Conservation (phyloP, 2,329 filamentous ascomycete genomes). For the Acephala macrosclerotiorum region DNA sequence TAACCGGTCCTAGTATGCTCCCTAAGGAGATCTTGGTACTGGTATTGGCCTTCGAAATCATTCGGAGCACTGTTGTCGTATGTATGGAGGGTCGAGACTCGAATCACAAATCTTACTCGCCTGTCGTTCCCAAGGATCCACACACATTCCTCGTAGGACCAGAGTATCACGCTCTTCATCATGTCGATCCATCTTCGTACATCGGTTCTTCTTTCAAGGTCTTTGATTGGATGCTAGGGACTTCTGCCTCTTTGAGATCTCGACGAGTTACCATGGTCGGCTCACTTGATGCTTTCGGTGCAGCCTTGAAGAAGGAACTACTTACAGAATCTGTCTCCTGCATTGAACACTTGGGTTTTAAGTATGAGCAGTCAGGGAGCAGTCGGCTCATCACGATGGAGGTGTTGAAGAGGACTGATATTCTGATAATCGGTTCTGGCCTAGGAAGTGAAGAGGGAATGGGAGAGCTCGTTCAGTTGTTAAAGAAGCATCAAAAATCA, state of each 20-base stretch:
- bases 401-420: conserved; percentile 23
- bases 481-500: conserved; percentile 17
- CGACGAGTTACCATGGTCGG: conserved; percentile 25
- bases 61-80: conserved; percentile 24
- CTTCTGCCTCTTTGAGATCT: conserved; percentile 17
- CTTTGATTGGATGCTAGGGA: conserved; percentile 29
- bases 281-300: conserved; percentile 10
- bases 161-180: conserved; percentile 31
- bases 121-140: conserved; percentile 29
- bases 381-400: conserved; percentile 11
- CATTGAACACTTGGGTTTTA: conserved; percentile 18
- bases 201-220: conserved; percentile 28
- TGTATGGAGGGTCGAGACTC: conserved; percentile 26
- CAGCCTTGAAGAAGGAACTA: conserved; percentile 21
- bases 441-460: conserved; percentile 2
- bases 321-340: conserved; percentile 17
- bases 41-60: conserved; percentile 17
- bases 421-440: conserved; percentile 9
- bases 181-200: conserved; percentile 29
- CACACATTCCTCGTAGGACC: conserved; percentile 27
- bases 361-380: conserved; percentile 18
- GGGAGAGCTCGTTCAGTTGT: conserved; percentile 18
- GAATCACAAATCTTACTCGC: conserved; percentile 25
- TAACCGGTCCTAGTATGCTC: conserved; percentile 13
- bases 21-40: conserved; percentile 20